Evolutionary conservation across 371 early-diverging fungal species (phyloP).

Genomic region (Mucor plumbeus): DNA sequence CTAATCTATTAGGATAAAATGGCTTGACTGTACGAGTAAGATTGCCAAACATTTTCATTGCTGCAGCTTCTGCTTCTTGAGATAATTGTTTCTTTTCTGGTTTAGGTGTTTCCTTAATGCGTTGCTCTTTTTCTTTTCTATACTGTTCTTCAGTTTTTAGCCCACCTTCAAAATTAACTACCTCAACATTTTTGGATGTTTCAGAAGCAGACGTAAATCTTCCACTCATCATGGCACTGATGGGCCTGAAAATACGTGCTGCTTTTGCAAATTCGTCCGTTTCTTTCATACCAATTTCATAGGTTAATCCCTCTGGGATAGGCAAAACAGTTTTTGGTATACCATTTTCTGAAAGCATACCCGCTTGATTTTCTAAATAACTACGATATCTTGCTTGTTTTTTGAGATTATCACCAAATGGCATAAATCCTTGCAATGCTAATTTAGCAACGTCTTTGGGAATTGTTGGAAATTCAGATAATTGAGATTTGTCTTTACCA

Average conservation of each 20-base stretch:
- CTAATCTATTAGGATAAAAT: slow-evolving; percentile 72
- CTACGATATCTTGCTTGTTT: slow-evolving; percentile 83
- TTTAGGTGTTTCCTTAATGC: slow-evolving; percentile 33
- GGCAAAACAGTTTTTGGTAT: slow-evolving; percentile 36
- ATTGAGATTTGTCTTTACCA: slow-evolving; percentile 34
- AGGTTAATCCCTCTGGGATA: slow-evolving; percentile 57
- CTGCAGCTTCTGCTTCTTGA: slow-evolving; percentile 69
- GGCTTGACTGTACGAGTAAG: slow-evolving; percentile 67
- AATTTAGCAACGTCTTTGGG: slow-evolving; percentile 69
- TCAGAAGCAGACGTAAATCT: slow-evolving; percentile 72
- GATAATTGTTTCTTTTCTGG: slow-evolving; percentile 41
- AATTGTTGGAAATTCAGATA: slow-evolving; percentile 59
- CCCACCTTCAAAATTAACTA: slow-evolving; percentile 56
- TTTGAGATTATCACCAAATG: slow-evolving; percentile 74
- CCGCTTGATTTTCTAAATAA: slow-evolving; percentile 75
- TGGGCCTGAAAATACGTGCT: slow-evolving; percentile 80
- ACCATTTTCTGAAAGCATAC: slow-evolving; percentile 41
- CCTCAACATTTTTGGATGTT: slow-evolving; percentile 30
- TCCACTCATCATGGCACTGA: slow-evolving; percentile 78
- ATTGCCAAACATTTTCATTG: slow-evolving; percentile 77
- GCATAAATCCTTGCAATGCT: slow-evolving; percentile 86
- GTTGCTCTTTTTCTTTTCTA: slow-evolving; percentile 46
- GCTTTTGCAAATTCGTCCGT: slow-evolving; percentile 82
- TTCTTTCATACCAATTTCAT: slow-evolving; percentile 69
- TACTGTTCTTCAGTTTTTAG: slow-evolving; percentile 52